Percentiles rank a stretch among this genome's conserved stretches.
Conservation (phyloP, 1,139 yeast genomes). For the Pneumocystis carinii region DNA sequence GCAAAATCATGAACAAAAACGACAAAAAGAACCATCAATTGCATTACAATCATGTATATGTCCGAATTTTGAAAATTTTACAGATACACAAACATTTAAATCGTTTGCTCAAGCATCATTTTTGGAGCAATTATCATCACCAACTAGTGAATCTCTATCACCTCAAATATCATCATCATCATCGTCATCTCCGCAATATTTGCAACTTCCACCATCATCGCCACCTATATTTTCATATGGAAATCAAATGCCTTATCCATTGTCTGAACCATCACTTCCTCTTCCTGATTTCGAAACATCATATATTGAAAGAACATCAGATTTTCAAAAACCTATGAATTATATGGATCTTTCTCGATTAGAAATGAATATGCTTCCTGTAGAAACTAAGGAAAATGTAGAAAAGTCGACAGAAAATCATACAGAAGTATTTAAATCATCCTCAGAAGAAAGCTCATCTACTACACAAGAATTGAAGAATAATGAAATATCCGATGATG, state of each 20-base stretch:
- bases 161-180: background rate
- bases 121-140: background rate
- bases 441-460: background rate
- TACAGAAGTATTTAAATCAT: background rate
- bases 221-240: background rate
- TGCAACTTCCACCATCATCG: background rate
- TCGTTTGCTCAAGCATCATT: background rate
- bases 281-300: background rate
- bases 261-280: background rate
- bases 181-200: background rate
- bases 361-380: background rate
- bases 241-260: background rate
- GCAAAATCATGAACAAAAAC: background rate
- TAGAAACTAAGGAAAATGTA: background rate
- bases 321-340: background rate
- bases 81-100: background rate
- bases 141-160: background rate
- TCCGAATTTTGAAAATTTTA: background rate
- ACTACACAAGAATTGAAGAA: background rate
- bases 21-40: background rate
- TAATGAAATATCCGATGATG: background rate
- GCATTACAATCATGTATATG: background rate
- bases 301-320: background rate
- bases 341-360: background rate
- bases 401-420: background rate